Evolutionary conservation across 2,329 filamentous ascomycete species (phyloP).

Genomic region (Ceratocystis colombiana): DNA sequence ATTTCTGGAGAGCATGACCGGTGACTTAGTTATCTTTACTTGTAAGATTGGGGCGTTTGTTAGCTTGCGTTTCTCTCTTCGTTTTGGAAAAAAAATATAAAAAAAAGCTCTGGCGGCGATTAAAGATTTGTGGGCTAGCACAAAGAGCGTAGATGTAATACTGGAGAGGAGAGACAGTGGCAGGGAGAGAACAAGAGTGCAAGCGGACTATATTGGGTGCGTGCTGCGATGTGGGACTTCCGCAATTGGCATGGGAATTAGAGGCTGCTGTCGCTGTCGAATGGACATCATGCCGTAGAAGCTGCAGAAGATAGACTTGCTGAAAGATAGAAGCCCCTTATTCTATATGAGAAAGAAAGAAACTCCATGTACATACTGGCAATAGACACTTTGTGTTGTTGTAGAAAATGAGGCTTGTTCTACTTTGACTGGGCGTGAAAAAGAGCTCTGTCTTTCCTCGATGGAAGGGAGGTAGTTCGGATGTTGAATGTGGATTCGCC

Average conservation of each 20-base stretch:
- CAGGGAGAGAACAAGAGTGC: not conserved
- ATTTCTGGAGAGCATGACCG: not conserved
- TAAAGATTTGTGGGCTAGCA: not conserved
- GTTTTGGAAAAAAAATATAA: too few species aligned
- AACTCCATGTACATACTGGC: too few species aligned
- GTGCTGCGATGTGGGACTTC: not conserved
- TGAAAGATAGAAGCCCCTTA: not conserved
- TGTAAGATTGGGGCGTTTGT: not conserved
- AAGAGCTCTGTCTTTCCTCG: not conserved
- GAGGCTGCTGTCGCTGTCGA: not conserved
- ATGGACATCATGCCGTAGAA: too few species aligned
- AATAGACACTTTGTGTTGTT: too few species aligned
- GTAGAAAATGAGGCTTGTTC: not conserved
- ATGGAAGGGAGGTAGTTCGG: not conserved
- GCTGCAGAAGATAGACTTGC: not conserved
- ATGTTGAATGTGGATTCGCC: conserved; percentile 1
- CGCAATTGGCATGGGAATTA: not conserved
- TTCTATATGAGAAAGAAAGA: not conserved
- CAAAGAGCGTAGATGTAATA: not conserved
- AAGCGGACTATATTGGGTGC: not conserved
- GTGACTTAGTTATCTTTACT: not conserved
- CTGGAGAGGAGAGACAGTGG: not conserved
- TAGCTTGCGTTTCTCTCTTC: not conserved
- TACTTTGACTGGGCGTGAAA: too few species aligned
- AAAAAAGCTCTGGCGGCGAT: not conserved